Percentiles rank a stretch among this genome's conserved stretches.
phyloP scores from a whole-genome alignment of 768 basidiomycete species.

The Peribolospora baueri region DNA sequence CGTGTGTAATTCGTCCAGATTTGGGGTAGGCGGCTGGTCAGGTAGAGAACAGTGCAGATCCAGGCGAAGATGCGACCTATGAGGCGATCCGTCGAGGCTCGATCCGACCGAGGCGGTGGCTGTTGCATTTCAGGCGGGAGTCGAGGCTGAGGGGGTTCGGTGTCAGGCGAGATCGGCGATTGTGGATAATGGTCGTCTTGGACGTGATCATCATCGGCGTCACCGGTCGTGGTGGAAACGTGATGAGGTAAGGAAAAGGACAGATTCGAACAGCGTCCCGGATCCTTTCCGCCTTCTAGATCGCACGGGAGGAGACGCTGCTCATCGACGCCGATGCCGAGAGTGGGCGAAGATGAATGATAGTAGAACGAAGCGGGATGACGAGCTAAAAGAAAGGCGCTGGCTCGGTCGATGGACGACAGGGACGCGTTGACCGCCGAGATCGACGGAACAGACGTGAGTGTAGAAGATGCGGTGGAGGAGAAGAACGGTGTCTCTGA shows the following conservation, averaged over 20 bases:
- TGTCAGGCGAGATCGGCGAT: not conserved
- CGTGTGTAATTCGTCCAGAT: slow-evolving; percentile 45
- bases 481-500: too few species aligned
- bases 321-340: too few species aligned
- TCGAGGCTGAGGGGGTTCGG: not conserved
- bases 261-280: too few species aligned
- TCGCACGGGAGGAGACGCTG: too few species aligned
- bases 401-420: too few species aligned
- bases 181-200: slow-evolving; percentile 1
- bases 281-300: too few species aligned
- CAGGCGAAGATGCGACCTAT: slow-evolving; percentile 83
- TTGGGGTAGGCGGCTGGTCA: slow-evolving; percentile 82
- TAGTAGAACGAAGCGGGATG: too few species aligned
- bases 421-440: too few species aligned
- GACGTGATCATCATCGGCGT: not conserved
- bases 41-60: slow-evolving; percentile 74
- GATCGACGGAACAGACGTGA: too few species aligned
- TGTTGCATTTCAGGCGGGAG: slow-evolving; percentile 2
- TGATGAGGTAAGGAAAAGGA: not conserved
- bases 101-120: slow-evolving; percentile 5
- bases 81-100: slow-evolving; percentile 28
- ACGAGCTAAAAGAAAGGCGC: too few species aligned
- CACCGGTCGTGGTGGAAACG: not conserved
- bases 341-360: too few species aligned
- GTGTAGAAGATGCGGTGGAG: too few species aligned